Percentiles rank a stretch among this genome's conserved stretches.
phyloP scores from a whole-genome alignment of 176 grass and related monocot species.

The Urochloa ruziziensis region DNA sequence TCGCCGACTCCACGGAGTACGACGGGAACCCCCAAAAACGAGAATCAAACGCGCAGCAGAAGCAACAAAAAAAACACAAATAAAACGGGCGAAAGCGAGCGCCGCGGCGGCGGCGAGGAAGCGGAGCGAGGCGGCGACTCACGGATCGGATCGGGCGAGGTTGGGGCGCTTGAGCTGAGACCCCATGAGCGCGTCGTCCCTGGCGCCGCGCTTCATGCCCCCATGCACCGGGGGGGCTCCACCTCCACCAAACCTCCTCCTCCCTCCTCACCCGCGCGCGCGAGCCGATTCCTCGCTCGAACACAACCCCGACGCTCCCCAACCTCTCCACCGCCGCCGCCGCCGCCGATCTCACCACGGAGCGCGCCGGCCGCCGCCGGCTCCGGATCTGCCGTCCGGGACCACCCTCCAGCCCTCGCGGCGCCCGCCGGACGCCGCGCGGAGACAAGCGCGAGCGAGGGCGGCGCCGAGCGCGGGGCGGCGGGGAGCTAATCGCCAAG shows the following conservation, averaged over 20 bases:
- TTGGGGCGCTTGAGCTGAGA: slow-evolving; percentile 77
- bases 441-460: background rate
- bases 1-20: background rate
- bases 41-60: background rate
- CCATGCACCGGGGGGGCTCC: slow-evolving; percentile 36
- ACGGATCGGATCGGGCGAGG: slow-evolving; percentile 91
- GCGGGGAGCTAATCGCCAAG: background rate
- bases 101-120: background rate
- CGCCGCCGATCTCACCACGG: slow-evolving; percentile 34
- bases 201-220: slow-evolving; percentile 50
- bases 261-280: background rate
- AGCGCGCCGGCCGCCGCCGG: background rate
- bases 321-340: background rate
- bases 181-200: slow-evolving; percentile 75
- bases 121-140: slow-evolving; percentile 35
- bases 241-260: background rate
- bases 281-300: background rate
- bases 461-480: slow-evolving; percentile 9
- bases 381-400: slow-evolving; percentile 30
- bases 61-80: background rate
- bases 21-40: slow-evolving; percentile 4
- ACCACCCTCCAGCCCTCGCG: too few relatives aligned
- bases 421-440: background rate
- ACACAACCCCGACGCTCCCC: background rate
- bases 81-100: background rate